Evolutionary conservation across 495 filamentous ascomycete genomes (phyloP).

Genomic region (Tuber umbilicatum): DNA sequence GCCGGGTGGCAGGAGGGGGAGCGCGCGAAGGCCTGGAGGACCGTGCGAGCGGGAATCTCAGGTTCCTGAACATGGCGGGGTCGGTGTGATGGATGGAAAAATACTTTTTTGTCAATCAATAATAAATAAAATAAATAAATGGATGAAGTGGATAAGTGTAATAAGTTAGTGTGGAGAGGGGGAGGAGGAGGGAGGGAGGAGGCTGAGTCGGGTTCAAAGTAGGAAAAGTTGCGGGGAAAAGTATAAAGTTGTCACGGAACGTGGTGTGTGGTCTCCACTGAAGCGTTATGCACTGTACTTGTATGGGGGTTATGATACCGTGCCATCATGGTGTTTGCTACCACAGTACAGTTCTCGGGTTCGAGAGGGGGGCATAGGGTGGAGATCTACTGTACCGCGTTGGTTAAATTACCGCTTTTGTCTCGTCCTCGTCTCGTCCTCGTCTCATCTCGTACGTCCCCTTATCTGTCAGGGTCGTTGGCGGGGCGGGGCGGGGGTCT

Average conservation of each 20-base stretch:
- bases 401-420: too few relatives aligned
- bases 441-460: neutral
- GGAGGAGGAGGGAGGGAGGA: neutral
- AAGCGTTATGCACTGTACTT: too few relatives aligned
- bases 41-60: constrained; percentile 5
- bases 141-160: neutral
- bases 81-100: neutral
- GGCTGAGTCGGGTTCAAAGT: neutral
- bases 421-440: neutral
- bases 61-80: neutral
- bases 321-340: too few relatives aligned
- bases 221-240: neutral
- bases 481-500: neutral
- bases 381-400: neutral
- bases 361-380: neutral
- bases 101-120: too few relatives aligned
- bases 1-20: neutral
- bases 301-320: neutral
- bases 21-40: neutral
- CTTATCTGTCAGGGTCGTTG: neutral
- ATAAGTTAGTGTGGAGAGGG: neutral
- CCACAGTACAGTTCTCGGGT: too few relatives aligned
- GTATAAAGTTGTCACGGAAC: too few relatives aligned
- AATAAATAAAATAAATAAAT: neutral
- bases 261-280: too few relatives aligned